Evolutionary conservation across 2,329 filamentous ascomycete genomes (phyloP), one percentile per base, ranked within the genome.

Genomic region (Aspergillus sp.): DNA sequence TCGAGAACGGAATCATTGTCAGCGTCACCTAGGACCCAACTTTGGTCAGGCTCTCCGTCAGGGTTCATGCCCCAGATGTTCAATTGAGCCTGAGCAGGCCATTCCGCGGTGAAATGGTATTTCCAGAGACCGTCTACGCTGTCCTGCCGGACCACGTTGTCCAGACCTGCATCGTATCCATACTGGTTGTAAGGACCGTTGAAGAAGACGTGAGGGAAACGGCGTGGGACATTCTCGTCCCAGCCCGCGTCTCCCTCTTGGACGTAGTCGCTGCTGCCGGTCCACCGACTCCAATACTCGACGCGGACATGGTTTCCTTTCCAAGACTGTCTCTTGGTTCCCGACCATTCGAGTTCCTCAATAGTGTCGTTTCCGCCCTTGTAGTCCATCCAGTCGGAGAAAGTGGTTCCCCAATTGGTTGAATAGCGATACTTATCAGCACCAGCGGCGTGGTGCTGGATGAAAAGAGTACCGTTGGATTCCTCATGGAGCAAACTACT

Each of bases 21-120:
- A 6, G 87, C 80, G 69, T 89, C 87, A n/a, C 87, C 87, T 61
- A 82, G 83, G 2, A 87, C 81, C 56, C 78, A 80, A 3, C 82
- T 82, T 61, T 85, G 79, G 70, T 89, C 87, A 0, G 87, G 86
- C 65, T 82, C 75, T 23, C 85, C 85, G 70, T 87, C 81, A 0
- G 82, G 81, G 66, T 88, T 86, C 68, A 88, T 85, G 54, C 87
- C 87, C 87, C 87, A 89, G 8, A 87, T 79, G 65, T 88, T 89
- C 58, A 88, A 72, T 67, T 88, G 86, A 58, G 85, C 81, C 45
- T 81, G 73, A 2, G 83, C 81, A 4, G 87, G 87, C 85, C 86
- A 89, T 68, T 89, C 87, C 3, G 81, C 78, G 80, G 87, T 84
- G 62, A 88, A 85, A 63, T 86, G 80, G 64, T 83, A 84, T 19